phyloP scores from a whole-genome alignment of 2,329 filamentous ascomycete genomes.

The Fonsecaea multimorphosa region DNA sequence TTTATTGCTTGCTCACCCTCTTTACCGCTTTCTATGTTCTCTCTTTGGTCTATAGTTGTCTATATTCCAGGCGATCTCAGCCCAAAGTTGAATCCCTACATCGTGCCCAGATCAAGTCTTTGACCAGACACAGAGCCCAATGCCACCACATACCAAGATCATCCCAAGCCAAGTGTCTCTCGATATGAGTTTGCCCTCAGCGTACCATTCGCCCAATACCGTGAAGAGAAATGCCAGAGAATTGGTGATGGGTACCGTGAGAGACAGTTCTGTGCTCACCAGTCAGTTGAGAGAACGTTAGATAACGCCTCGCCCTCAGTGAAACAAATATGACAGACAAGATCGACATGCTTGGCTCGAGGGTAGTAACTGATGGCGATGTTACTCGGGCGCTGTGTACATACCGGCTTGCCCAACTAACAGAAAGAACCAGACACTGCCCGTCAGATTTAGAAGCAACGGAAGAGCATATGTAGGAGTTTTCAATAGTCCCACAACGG shows the following conservation, averaged over 20 bases:
- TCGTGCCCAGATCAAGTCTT: conserved; percentile 42
- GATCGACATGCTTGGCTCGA: neutral
- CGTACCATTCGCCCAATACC: conserved; percentile 92
- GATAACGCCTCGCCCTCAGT: neutral
- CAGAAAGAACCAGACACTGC: conserved; percentile 95
- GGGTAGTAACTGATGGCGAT: neutral
- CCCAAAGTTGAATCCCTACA: neutral
- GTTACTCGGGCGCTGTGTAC: conserved; percentile 46
- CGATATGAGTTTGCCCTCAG: conserved; percentile 87
- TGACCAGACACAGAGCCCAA: conserved; percentile 78
- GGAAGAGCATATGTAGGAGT: conserved; percentile 87
- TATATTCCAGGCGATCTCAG: neutral
- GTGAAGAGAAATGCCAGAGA: conserved; percentile 96
- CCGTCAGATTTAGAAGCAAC: conserved; percentile 84
- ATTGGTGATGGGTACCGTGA: conserved; percentile 94
- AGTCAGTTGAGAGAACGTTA: neutral
- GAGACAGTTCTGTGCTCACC: conserved; percentile 71
- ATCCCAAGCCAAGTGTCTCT: conserved; percentile 85
- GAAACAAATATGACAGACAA: neutral
- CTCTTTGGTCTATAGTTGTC: neutral
- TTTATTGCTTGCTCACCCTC: neutral
- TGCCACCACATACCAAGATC: conserved; percentile 76
- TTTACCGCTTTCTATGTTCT: neutral
- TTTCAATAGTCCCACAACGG: conserved; percentile 75
- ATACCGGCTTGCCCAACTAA: conserved; percentile 88